These are phyloP conservation scores for Ascochyta koolunga DNA, from an alignment of 2,329 filamentous ascomycete species.

Conservation along the genomic window DNA sequence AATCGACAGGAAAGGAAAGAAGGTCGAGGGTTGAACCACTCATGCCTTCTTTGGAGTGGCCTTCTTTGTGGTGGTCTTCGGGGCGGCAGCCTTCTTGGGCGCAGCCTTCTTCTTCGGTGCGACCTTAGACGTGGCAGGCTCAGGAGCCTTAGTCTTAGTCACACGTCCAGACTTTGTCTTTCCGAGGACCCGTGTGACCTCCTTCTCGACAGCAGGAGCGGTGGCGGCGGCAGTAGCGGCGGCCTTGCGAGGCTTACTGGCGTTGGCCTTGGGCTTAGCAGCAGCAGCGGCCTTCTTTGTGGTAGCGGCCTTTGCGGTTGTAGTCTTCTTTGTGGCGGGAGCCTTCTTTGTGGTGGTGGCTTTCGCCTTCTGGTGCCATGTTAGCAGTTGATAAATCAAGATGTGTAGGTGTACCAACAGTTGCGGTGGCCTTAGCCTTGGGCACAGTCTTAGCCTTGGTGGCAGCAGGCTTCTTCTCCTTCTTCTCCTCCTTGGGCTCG, in stretches of 20 bases:
- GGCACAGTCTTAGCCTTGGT: slow-evolving; percentile 37
- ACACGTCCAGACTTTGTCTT: slow-evolving; percentile 90
- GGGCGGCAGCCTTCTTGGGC: slow-evolving; percentile 45
- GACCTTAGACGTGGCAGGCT: slow-evolving; percentile 33
- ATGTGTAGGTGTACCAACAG: slow-evolving; percentile 23
- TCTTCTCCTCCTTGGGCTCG: slow-evolving; percentile 43
- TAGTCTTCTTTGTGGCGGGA: slow-evolving; percentile 44
- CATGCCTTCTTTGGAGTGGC: slow-evolving; percentile 49
- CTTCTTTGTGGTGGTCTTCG: slow-evolving; percentile 57
- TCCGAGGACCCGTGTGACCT: slow-evolving; percentile 68
- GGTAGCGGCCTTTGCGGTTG: slow-evolving; percentile 51
- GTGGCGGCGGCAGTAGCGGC: slow-evolving; percentile 41
- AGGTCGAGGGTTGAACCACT: slow-evolving; percentile 17
- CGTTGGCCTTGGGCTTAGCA: slow-evolving; percentile 52
- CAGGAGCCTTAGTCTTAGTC: slow-evolving; percentile 68
- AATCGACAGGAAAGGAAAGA: slow-evolving; percentile 34
- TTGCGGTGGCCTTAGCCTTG: slow-evolving; percentile 33
- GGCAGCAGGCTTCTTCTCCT: slow-evolving; percentile 35
- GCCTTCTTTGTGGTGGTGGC: slow-evolving; percentile 57
- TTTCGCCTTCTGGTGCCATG: slow-evolving; percentile 32
- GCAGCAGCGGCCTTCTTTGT: slow-evolving; percentile 34
- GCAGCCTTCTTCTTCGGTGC: slow-evolving; percentile 46
- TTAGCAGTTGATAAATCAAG: slow-evolving; percentile 19
- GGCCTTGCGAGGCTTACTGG: slow-evolving; percentile 53
- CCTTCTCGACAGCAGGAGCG: slow-evolving; percentile 71